Evolutionary conservation across 148 eudicot genomes (phyloP).

Genomic region (Vaccinium vitisidaea): DNA sequence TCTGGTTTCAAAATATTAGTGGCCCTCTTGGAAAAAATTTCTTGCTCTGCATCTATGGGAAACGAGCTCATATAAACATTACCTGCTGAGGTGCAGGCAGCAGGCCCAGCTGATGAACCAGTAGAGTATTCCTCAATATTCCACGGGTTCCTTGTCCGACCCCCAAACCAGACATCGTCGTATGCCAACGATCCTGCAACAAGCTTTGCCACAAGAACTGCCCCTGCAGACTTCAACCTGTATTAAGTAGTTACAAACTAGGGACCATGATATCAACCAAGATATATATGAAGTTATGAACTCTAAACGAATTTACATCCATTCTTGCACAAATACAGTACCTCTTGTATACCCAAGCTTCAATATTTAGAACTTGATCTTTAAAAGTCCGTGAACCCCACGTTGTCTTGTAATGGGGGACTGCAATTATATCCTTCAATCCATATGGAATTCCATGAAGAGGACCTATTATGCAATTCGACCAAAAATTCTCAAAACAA

Average conservation of each 20-base stretch:
- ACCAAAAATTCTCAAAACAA: background rate
- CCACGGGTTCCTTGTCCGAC: slow-evolving; percentile 96
- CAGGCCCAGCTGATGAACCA: slow-evolving; percentile 96
- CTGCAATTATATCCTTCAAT: slow-evolving; percentile 80
- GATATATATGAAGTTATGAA: background rate
- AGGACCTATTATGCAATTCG: slow-evolving; percentile 48
- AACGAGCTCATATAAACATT: slow-evolving; percentile 1
- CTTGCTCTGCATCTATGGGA: background rate
- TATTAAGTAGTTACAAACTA: background rate
- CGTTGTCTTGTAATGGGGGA: slow-evolving; percentile 78
- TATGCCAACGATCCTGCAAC: slow-evolving; percentile 83
- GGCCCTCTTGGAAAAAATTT: background rate
- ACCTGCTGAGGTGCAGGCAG: slow-evolving; percentile 93
- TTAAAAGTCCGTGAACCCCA: slow-evolving; percentile 78
- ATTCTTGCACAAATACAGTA: slow-evolving; percentile 10
- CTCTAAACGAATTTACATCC: background rate
- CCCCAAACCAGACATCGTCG: slow-evolving; percentile 94
- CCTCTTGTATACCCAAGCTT: slow-evolving; percentile 97
- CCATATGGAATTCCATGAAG: slow-evolving; percentile 95
- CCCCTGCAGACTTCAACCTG: slow-evolving; percentile 85
- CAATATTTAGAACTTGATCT: slow-evolving; percentile 76
- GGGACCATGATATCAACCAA: background rate
- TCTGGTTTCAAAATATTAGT: background rate
- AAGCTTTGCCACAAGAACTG: slow-evolving; percentile 85
- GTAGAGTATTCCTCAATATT: slow-evolving; percentile 83